These are phyloP conservation scores for Fraxinus platypoda DNA, from an alignment of 305 asterid species.

Conservation along the genomic window DNA sequence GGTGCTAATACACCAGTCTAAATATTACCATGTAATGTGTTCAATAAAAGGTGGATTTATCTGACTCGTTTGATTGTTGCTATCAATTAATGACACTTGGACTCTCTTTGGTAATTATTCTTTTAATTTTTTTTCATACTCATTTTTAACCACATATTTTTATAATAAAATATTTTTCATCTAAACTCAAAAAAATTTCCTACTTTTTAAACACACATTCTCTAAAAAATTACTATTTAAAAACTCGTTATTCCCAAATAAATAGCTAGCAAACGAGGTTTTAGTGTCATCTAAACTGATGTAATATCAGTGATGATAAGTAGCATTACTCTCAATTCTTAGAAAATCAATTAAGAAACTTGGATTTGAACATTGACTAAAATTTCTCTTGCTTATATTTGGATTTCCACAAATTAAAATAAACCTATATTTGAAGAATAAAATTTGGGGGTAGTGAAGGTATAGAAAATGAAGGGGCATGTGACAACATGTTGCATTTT, in stretches of 20 bases:
- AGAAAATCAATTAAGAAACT: not conserved
- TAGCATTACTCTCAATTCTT: not conserved
- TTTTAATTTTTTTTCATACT: not conserved
- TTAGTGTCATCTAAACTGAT: no score
- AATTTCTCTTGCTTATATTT: not conserved
- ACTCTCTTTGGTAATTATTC: not conserved
- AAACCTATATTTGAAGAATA: not conserved
- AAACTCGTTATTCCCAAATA: not conserved
- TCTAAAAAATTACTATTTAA: not conserved
- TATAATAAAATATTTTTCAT: not conserved
- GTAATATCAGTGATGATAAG: not conserved
- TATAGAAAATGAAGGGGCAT: not conserved
- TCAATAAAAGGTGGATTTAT: not conserved
- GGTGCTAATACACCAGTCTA: not conserved
- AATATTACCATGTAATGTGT: not conserved
- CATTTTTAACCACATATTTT: not conserved
- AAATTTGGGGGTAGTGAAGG: not conserved
- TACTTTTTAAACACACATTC: not conserved
- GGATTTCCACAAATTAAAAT: not conserved
- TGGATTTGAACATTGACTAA: not conserved
- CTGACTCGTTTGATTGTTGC: not conserved
- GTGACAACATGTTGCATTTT: not conserved
- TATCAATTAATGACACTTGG: not conserved
- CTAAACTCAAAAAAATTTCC: not conserved
- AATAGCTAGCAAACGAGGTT: not conserved